These are phyloP conservation scores for Diospyros kaki DNA, from an alignment of 148 eudicot species.

Conservation along the genomic window DNA sequence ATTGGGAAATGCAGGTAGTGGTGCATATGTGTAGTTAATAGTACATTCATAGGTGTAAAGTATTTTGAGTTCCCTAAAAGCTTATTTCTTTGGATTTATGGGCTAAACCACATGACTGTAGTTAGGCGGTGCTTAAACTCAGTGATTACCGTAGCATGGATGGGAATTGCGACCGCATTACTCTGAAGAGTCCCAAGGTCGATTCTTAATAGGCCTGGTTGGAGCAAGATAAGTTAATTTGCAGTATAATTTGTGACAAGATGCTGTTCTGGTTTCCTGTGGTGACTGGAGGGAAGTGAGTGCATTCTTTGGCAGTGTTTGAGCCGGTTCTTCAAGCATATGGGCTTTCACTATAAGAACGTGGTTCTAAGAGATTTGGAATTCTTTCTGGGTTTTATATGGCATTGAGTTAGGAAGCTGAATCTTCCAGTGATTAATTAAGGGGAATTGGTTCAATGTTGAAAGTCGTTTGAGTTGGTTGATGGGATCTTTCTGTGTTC, in stretches of 20 bases:
- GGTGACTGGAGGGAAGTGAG: not conserved
- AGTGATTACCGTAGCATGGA: not conserved
- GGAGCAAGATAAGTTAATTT: not conserved
- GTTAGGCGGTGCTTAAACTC: not conserved
- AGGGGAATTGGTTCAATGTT: not conserved
- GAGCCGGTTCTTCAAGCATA: constrained; percentile 1
- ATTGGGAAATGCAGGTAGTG: not conserved
- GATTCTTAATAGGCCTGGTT: not conserved
- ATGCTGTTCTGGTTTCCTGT: not conserved
- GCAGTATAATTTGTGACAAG: no score
- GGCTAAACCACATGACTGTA: not conserved
- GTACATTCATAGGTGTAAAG: not conserved
- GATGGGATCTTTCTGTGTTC: not conserved
- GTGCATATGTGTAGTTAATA: not conserved
- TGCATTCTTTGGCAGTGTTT: not conserved
- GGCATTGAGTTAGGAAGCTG: not conserved
- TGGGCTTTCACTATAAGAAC: no score
- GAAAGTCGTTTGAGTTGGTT: not conserved
- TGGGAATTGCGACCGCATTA: not conserved
- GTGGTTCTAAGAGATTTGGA: not conserved
- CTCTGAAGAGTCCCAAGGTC: not conserved
- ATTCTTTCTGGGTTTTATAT: not conserved
- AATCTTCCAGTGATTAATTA: not conserved
- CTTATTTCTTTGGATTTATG: not conserved
- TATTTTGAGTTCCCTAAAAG: not conserved